Evolutionary conservation across 495 filamentous ascomycete genomes (phyloP), one percentile per base, ranked within the genome.

Genomic region (Thermochaetoides thermophila): DNA sequence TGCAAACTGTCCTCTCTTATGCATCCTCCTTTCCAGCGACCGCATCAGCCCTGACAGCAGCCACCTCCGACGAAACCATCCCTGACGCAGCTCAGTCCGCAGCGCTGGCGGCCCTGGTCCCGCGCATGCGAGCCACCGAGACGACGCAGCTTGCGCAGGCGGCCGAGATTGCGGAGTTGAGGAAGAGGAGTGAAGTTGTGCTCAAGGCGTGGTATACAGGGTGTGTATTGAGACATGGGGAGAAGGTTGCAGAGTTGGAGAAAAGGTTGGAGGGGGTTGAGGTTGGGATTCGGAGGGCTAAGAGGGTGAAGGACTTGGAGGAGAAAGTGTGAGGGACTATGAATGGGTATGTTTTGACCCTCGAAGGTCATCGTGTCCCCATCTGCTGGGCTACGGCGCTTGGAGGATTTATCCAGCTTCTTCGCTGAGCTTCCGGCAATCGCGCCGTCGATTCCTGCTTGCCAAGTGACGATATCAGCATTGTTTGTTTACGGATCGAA

Each of bases 181-280:
- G 84, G 29, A 61, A 64, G n/a, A 64, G 80, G 13, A 91, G 73
- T 36, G 86, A 84, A 35, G 51, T 53, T 16, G 56, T 75, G n/a
- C 50, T 95, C 35, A 69, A 83, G 53, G 54, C 68, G 12, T 94
- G 85, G 84, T 87, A 91, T 57, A 74, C 85, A 45, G 54, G 74
- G 30, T 67, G 74, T 9, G 60, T 87, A 32, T 52, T 92, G 24
- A 66, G 69, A 10, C 71, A 68, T 42, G 76, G 78, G 0, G 71
- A 78, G 40, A 75, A 66, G 35, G 81, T 83, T 64, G 76, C 76
- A 8, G 78, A 81, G 24, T 75, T 75, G 45, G 81, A 92, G 55
- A 68, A 68, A 4, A 53, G 80, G 40, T 42, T 89, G 17, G 69
- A 69, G 50, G 66, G 62, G 36, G 68, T 78, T 7, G 84, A 91